These are phyloP conservation scores for Rhizopogon roseolus DNA, from an alignment of 768 basidiomycete species.

Conservation along the genomic window DNA sequence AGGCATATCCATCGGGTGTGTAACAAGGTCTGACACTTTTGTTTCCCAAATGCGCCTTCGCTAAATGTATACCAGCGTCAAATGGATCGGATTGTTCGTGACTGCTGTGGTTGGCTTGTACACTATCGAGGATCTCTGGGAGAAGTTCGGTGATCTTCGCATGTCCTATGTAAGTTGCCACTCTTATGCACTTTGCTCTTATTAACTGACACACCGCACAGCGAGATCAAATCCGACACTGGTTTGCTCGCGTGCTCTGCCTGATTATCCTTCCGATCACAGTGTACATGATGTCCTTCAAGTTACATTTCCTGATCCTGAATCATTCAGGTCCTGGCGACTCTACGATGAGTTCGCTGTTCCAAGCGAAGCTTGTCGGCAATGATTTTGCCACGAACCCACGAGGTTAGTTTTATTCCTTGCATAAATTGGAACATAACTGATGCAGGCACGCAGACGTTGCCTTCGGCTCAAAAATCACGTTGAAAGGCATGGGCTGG, in stretches of 20 bases:
- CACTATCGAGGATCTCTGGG: conserved; percentile 97
- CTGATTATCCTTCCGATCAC: conserved; percentile 87
- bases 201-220: conserved; percentile 26
- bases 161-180: conserved; percentile 73
- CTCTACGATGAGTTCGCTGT: conserved; percentile 97
- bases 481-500: conserved; percentile 96
- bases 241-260: conserved; percentile 80
- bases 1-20: conserved; percentile 91
- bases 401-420: conserved; percentile 48
- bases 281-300: conserved; percentile 93
- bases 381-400: conserved; percentile 94
- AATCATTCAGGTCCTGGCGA: conserved; percentile 96
- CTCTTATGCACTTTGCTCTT: background rate
- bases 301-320: conserved; percentile 91
- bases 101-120: conserved; percentile 94
- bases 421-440: background rate
- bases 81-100: conserved; percentile 94
- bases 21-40: conserved; percentile 62
- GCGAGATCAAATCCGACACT: conserved; percentile 87
- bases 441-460: conserved; percentile 48
- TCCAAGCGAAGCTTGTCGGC: conserved; percentile 93
- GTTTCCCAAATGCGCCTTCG: background rate
- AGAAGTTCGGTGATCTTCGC: conserved; percentile 93
- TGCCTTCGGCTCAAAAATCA: conserved; percentile 85
- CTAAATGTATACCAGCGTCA: conserved; percentile 55